phyloP scores from a whole-genome alignment of 257 asterid genomes.

The Petunia secreta region DNA sequence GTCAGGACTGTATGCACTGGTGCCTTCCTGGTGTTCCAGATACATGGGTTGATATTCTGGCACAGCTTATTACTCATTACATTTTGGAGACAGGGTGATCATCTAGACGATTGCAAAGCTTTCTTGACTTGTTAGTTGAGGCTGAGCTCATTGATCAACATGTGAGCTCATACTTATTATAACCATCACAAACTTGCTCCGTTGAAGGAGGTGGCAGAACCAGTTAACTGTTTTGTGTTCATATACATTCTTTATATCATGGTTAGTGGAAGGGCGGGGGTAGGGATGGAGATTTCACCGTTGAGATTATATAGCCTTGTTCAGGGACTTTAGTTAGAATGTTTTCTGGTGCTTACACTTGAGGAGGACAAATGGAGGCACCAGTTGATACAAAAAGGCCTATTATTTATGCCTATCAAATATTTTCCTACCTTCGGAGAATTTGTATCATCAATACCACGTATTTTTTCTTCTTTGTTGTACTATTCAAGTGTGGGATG shows the following conservation, averaged over 20 bases:
- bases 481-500: neutral
- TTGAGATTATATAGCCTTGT: neutral
- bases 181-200: neutral
- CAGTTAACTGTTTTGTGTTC: neutral
- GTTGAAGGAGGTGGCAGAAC: conserved; percentile 2
- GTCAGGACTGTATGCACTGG: conserved; percentile 99
- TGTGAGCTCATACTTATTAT: neutral
- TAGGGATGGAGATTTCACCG: neutral
- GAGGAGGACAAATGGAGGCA: neutral
- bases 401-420: neutral
- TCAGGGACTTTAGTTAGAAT: neutral
- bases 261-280: neutral
- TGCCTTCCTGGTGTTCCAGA: conserved; percentile 96
- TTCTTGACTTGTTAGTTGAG: neutral
- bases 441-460: neutral
- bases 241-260: neutral
- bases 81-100: conserved; percentile 46
- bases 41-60: conserved; percentile 92
- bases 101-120: neutral
- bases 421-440: neutral
- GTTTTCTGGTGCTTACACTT: neutral
- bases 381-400: neutral
- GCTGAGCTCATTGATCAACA: neutral
- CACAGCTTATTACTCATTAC: conserved; percentile 52
- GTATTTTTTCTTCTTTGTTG: neutral